Evolutionary conservation across 305 asterid species (phyloP).

Genomic region (Ilex paraguariensis): DNA sequence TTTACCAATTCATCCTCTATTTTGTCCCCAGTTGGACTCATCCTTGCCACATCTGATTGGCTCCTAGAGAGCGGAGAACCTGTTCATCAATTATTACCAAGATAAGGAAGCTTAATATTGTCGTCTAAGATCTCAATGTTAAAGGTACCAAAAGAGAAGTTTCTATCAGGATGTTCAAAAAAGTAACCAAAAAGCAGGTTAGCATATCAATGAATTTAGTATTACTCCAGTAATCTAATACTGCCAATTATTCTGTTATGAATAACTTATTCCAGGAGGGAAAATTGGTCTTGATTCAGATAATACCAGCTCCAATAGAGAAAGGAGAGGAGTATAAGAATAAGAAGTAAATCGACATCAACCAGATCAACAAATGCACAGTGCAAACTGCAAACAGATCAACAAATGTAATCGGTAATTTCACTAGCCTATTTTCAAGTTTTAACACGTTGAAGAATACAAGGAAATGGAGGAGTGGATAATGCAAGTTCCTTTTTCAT

Average conservation of each 20-base stretch:
- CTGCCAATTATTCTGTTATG: too few relatives aligned
- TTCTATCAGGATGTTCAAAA: neutral
- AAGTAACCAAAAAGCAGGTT: neutral
- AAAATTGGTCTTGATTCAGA: neutral
- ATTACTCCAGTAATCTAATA: neutral
- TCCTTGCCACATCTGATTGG: conserved; percentile 64
- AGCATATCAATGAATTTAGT: neutral
- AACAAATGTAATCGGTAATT: neutral
- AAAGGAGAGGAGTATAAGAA: neutral
- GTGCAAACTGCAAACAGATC: too few relatives aligned
- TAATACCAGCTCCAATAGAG: neutral
- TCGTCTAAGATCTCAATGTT: neutral
- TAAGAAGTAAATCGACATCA: neutral
- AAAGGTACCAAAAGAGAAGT: neutral
- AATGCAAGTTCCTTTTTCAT: neutral
- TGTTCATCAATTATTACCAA: conserved; percentile 22
- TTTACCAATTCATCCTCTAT: conserved; percentile 66
- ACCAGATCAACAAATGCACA: too few relatives aligned
- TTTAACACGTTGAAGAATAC: neutral
- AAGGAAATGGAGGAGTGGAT: neutral
- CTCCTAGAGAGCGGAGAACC: conserved; percentile 75
- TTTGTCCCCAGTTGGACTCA: conserved; percentile 46
- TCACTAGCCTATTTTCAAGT: neutral
- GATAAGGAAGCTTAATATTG: conserved; percentile 10
- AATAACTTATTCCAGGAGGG: neutral